Evolutionary conservation across 257 asterid species (phyloP), one percentile per base, ranked within the genome.

Genomic region (Scutellaria galericulata): DNA sequence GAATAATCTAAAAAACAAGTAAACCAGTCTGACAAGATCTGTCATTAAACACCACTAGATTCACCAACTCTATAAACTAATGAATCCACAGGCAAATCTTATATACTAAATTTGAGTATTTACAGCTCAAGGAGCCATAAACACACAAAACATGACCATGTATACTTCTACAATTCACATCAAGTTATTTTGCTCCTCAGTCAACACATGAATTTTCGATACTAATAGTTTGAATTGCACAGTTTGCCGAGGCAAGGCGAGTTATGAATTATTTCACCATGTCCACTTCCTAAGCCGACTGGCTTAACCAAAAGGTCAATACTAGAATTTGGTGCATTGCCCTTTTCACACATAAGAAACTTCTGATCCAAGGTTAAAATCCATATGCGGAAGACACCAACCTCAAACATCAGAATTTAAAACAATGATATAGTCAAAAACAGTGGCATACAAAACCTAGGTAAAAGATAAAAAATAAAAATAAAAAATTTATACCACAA

Each of bases 351-450:
- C 54, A 59, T 6, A 53, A 12, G 39, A 7, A 55, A 70, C 56
- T 7, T 55, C 7, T 64, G 10, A 45, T 13, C 27, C 56, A 64
- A 59, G 68, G 41, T 48, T 31, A 50, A 44, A 71, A 66, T 31
- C 31, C 31, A 15, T 24, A 12, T 11, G 52, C 5, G 20, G 64
- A 56, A 24, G 59, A 35, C 51, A 73, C n/a, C n/a, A 73, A 75
- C 69, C 52, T 61, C 64, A 68, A 69, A 55, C 78, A 18, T 64
- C 24, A 64, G 58, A 31, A 65, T 71, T 48, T 50, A 60, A 63
- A 9, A 12, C 35, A 66, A 76, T 60, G 47, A n/a, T 31, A 3
- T 31, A 66, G 44, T 50, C 57, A 52, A 55, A 58, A 45, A 7
- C 41, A 73, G 56, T 46, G 40, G 18, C 57, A 68, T n/a, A 5